Base-by-base conservation (phyloP, 108 stramenopile species). In the Epipyxis sp. region DNA sequence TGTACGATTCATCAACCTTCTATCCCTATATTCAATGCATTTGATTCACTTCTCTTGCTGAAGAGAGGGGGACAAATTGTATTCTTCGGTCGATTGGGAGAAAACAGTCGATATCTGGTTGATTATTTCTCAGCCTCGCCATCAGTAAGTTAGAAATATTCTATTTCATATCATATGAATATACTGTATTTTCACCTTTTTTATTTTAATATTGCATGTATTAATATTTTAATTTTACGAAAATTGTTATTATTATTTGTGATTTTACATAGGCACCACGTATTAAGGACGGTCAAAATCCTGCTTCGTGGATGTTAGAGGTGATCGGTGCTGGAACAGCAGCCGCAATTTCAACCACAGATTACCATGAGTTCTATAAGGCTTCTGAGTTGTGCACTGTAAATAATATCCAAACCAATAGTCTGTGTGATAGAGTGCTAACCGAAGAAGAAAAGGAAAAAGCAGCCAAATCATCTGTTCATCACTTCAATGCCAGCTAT, bases 271-370 rank as follows among this genome's bases (percentile, higher is more conserved):
- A 1, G 30, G 41, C 1, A 29, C 59, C 1, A 59, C 79, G 80
- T 34, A 83, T 90, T 72, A 69, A 67, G 25, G 54, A 44, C 59
- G 84, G 88, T 42, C 88, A 85, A 43, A 93, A 93, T 42, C 92
- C 92, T 16, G 91, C 91, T 16, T 88, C 89, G 1, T 93, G 90
- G 90, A 91, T 93, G 91, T 89, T 93, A 16, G 89, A 88, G 76
- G 90, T 85, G 29, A 86, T 87, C 68, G 87, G 85, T 35, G 82
- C 87, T 1, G 86, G 86, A 34, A 86, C 78, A 1, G 37, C 57
- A 37, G 76, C 42, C 20, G 20, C 20, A 25, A 59, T 10, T 30
- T 20, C 20, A 41, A 20, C 10, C 32, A 42, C 67, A 1, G 78
- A 79, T 46, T 79, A 69, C 30, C 25, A n/a, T 46, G 58, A 40